Evolutionary conservation across 208 protist genomes (phyloP).

Genomic region (Trypanosoma caninum): DNA sequence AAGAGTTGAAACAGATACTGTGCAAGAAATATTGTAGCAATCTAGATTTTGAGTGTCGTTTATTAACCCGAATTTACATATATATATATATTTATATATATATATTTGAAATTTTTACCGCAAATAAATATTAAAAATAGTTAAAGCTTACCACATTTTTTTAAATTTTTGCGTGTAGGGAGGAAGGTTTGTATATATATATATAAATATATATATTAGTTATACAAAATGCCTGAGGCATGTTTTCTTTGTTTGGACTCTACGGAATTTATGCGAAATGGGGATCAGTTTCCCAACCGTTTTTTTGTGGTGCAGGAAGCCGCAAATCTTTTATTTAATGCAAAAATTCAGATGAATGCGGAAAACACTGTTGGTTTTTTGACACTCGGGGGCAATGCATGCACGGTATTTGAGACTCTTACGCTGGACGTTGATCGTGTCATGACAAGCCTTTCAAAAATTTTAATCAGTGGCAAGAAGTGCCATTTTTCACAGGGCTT

Average conservation of each 20-base stretch:
- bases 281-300: conserved; percentile 96
- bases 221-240: conserved; percentile 83
- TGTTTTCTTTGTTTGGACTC: conserved; percentile 95
- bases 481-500: conserved; percentile 91
- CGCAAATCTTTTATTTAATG: conserved; percentile 92
- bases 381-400: conserved; percentile 89
- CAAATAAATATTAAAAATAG: no score
- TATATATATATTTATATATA: neutral
- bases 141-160: no score
- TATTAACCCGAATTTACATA: neutral
- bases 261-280: conserved; percentile 98
- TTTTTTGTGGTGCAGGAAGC: conserved; percentile 96
- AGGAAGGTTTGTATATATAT: no score
- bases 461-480: conserved; percentile 83
- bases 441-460: conserved; percentile 83
- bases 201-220: no score
- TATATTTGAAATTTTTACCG: neutral
- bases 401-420: conserved; percentile 94
- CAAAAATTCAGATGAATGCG: conserved; percentile 94
- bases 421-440: conserved; percentile 94
- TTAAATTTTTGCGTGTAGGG: conserved; percentile 1
- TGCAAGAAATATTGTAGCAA: neutral
- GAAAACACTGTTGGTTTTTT: conserved; percentile 97
- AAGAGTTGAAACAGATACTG: no score
- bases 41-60: neutral